Evolutionary conservation across 1,284 basidiomycete species (phyloP).

Genomic region (Laetiporus sulphureus): DNA sequence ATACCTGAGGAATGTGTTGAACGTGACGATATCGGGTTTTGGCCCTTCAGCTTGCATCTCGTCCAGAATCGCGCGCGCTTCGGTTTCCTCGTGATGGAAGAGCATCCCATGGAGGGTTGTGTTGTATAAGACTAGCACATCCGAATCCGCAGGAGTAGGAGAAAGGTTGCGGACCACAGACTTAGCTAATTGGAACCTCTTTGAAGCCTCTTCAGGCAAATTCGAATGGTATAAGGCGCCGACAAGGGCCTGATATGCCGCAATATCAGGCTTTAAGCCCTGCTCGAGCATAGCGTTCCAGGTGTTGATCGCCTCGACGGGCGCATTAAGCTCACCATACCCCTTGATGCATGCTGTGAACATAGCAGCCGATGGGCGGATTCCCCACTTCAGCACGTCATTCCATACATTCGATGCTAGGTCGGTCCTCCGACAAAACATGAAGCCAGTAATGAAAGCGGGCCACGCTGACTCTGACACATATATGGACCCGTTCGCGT

Average conservation of each 20-base stretch:
- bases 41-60: conserved; percentile 46
- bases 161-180: conserved; percentile 19
- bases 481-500: conserved; percentile 34
- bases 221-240: conserved; percentile 43
- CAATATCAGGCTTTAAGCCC: conserved; percentile 44
- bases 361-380: conserved; percentile 41
- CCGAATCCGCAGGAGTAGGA: conserved; percentile 4
- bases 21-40: conserved; percentile 63
- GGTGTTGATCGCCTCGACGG: conserved; percentile 39
- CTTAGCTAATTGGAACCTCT: conserved; percentile 46
- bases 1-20: conserved; percentile 72
- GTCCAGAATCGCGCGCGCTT: conserved; percentile 42
- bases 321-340: conserved; percentile 41
- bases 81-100: conserved; percentile 30
- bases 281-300: conserved; percentile 56
- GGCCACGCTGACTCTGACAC: conserved; percentile 55
- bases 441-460: conserved; percentile 54
- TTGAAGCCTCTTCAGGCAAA: conserved; percentile 38
- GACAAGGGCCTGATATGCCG: conserved; percentile 59
- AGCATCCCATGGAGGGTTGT: conserved; percentile 60
- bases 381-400: conserved; percentile 44
- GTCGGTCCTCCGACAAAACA: conserved; percentile 44
- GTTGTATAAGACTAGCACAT: conserved; percentile 48
- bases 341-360: conserved; percentile 66
- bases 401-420: conserved; percentile 58